These are phyloP conservation scores for Mediolabrus comicus DNA, from an alignment of 108 stramenopile species.

Conservation along the genomic window DNA sequence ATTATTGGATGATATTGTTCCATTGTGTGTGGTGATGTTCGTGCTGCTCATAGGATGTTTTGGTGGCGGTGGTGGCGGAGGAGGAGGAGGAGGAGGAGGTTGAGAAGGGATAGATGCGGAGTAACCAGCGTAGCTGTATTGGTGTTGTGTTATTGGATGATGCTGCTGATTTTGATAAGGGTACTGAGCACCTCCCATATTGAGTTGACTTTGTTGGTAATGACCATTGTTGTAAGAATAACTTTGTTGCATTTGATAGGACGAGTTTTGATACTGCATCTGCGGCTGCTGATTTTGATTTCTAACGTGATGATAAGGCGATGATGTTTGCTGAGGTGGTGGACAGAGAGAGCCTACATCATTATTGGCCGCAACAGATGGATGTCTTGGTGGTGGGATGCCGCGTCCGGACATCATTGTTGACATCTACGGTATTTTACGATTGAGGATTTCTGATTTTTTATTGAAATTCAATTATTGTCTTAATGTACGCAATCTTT, in stretches of 20 bases:
- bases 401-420: conserved; percentile 9
- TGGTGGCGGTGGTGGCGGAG: conserved; percentile 21
- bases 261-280: neutral
- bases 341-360: conserved; percentile 12
- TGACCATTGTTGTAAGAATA: neutral
- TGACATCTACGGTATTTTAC: too few species aligned
- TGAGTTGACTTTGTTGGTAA: neutral
- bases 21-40: neutral
- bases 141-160: neutral
- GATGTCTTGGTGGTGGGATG: conserved; percentile 23
- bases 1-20: neutral
- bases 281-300: neutral
- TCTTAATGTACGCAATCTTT: too few species aligned
- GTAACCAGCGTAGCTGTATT: conserved; percentile 9
- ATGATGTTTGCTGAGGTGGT: conserved; percentile 4
- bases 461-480: too few species aligned
- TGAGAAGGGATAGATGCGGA: conserved; percentile 5
- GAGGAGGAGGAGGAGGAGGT: conserved; percentile 17
- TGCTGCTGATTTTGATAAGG: neutral
- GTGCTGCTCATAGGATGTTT: neutral
- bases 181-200: neutral
- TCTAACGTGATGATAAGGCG: neutral
- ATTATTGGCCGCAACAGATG: neutral
- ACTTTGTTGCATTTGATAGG: neutral
- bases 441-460: too few species aligned